Evolutionary conservation across 176 grass and related monocot species (phyloP), one percentile per base, ranked within the genome.

Genomic region (Tillandsia leiboldiana): DNA sequence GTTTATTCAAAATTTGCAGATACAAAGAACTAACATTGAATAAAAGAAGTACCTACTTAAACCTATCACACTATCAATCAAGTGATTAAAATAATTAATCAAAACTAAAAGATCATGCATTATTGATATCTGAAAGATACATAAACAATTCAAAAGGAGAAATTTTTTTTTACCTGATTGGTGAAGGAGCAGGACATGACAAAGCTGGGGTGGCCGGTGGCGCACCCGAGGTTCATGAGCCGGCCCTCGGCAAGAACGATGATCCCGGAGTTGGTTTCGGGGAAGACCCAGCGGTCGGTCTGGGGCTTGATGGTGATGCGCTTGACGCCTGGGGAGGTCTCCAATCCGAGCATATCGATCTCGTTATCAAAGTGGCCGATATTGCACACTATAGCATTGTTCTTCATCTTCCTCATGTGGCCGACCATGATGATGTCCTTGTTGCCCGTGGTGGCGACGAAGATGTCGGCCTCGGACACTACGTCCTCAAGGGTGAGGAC

Each of bases 391-490:
- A 99, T 97, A 12, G 94, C 94, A 27, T 97, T 97, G 94, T 93
- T 97, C 86, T 97, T 97, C 94, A 97, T 97, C 80, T 97, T 93
- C 87, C 70, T 92, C 93, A 97, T 97, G 86, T 97, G 76, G 65
- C 87, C 89, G 1, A 97, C 93, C 93, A 97, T 97, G 71, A 97
- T 83, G 72, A 97, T 93, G 77, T 97, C 94, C 82, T 97, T 97
- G 89, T 97, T 97, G 6, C 93, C 94, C 0, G 94, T 93, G 72
- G 94, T 97, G 77, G 94, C 92, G 14, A 97, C 89, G 0, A 97
- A 93, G 75, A 97, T 97, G 17, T 97, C 94, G 63, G 86, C 89
- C 17, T 86, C 80, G 0, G 84, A 85, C 23, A 97, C 82, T 1
- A 93, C 89, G 70, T 97, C 94, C 81, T 87, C 87, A 72, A 97